Conservation (phyloP, 768 basidiomycete genomes). For the Phanerochaete carnosa region DNA sequence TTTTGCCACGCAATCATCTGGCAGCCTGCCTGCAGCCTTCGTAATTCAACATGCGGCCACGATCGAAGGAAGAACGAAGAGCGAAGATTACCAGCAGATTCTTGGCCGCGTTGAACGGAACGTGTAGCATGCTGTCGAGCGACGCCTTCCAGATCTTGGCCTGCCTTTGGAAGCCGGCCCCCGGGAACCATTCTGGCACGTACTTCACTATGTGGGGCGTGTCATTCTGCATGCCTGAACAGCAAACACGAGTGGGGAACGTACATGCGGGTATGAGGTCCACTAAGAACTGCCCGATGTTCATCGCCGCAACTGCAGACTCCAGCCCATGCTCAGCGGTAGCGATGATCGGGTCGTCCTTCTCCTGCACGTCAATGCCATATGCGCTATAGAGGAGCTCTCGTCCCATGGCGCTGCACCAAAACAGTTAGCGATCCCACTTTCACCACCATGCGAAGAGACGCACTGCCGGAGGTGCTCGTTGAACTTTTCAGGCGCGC, state of each 20-base stretch:
- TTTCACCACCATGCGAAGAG: neutral
- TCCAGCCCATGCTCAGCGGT: constrained; percentile 23
- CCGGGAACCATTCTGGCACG: constrained; percentile 6
- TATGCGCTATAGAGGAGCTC: constrained; percentile 33
- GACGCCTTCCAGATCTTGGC: neutral
- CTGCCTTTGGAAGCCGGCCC: neutral
- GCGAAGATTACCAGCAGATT: neutral
- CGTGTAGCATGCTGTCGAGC: neutral
- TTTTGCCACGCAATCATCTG: constrained; percentile 27
- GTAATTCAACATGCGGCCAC: too few species aligned
- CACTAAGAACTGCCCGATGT: constrained; percentile 11
- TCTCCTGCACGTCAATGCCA: constrained; percentile 30
- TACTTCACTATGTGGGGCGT: constrained; percentile 1
- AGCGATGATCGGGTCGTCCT: constrained; percentile 30
- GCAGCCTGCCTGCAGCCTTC: constrained; percentile 25
- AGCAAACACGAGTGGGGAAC: too few species aligned
- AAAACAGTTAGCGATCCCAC: neutral
- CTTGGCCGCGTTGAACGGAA: neutral
- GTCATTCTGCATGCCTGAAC: too few species aligned
- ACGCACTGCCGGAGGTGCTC: constrained; percentile 11
- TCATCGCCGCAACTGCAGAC: constrained; percentile 13
- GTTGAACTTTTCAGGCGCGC: constrained; percentile 1
- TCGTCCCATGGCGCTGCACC: constrained; percentile 29
- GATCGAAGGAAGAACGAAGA: too few species aligned
- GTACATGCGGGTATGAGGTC: constrained; percentile 7